Conservation (phyloP, 768 basidiomycete genomes). For the Clathrus columnatus region DNA sequence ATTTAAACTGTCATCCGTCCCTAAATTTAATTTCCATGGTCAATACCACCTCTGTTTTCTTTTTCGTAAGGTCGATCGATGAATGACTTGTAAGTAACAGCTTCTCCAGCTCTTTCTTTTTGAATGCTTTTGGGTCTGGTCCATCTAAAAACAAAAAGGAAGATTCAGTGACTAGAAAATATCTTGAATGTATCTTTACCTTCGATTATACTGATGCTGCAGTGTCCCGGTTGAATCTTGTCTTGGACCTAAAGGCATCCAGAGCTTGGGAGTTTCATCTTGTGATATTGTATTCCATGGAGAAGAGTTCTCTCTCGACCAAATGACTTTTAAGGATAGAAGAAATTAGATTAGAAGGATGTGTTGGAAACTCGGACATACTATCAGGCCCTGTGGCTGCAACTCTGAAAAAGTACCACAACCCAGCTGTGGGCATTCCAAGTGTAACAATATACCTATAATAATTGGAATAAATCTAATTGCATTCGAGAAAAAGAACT, state of each 20-base stretch:
- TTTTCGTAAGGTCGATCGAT: background rate
- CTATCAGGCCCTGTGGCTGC: slow-evolving; percentile 44
- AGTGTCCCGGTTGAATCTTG: background rate
- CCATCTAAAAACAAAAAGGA: background rate
- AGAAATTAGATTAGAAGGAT: background rate
- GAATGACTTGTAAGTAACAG: background rate
- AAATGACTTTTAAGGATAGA: slow-evolving; percentile 34
- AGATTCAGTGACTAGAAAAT: background rate
- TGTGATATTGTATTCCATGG: slow-evolving; percentile 80
- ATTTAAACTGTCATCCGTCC: background rate
- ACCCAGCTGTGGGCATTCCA: slow-evolving; percentile 41
- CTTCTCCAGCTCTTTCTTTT: background rate
- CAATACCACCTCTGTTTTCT: background rate
- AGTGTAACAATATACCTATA: slow-evolving; percentile 41
- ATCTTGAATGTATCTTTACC: too few relatives aligned
- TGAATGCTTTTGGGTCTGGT: background rate
- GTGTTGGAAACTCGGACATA: slow-evolving; percentile 13
- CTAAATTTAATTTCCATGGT: background rate
- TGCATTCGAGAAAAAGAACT: background rate
- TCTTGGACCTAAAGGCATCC: background rate
- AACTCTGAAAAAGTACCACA: slow-evolving; percentile 52
- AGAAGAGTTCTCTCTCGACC: slow-evolving; percentile 66
- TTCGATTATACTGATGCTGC: background rate
- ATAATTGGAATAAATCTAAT: background rate
- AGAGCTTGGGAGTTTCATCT: slow-evolving; percentile 64